Evolutionary conservation across 2,329 filamentous ascomycete species (phyloP), one percentile per base, ranked within the genome.

Genomic region (Fusarium guadeloupense): DNA sequence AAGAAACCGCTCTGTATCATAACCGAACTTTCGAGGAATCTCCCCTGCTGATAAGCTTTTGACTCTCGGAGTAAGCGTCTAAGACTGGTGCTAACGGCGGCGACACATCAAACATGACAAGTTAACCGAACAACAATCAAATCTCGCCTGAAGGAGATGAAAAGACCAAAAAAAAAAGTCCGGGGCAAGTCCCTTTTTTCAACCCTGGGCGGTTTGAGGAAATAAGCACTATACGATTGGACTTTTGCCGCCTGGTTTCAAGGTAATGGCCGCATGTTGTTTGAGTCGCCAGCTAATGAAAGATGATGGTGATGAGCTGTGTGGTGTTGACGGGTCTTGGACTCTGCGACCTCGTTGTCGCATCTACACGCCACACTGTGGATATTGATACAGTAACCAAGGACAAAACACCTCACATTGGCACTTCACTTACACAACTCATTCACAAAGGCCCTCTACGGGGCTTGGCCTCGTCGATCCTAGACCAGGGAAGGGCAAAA

Each of bases 111-210:
- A 55, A 58, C 48, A 54, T 54, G 50, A 43, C 51, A 37, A 37
- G 47, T 25, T 31, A 49, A 14, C 26, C 46, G 23, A 42, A 42
- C 28, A 25, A 39, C 20, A 49, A 25, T 47, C 53, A 45, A n/a
- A 56, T 56, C 41, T 52, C 53, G 46, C 30, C 26, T 52, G 20
- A 45, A n/a, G 41, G 39, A 66, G 49, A 65, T 63, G 58, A 66
- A n/a, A n/a, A n/a, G n/a, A n/a, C n/a, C n/a, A n/a, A n/a, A n/a
- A n/a, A n/a, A n/a, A n/a, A n/a, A 53, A 63, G 54, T 34, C 62
- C 54, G 50, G 59, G 59, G 62, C n/a, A 51, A 21, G 34, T 41
- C n/a, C 12, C 31, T 25, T 30, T 16, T 40, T 17, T 34, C 6
- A 25, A 12, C 35, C 47, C 57, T 44, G 46, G 59, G 16, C 19